Base-by-base conservation (phyloP, 1,284 basidiomycete species). In the Cutaneotrichosporon mucoides region DNA sequence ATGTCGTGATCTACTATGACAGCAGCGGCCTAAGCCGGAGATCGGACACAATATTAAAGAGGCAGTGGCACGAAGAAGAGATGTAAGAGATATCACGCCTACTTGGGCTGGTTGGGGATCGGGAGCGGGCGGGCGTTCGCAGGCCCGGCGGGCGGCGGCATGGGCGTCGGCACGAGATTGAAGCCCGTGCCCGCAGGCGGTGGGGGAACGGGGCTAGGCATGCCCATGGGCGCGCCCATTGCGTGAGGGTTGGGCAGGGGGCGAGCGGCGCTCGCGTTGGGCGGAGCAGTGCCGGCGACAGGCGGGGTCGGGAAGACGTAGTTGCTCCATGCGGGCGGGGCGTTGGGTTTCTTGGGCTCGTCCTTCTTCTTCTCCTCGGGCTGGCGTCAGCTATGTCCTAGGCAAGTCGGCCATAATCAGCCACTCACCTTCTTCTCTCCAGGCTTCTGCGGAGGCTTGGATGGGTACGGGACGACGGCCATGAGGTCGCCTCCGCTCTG, bases 401-500 rank as follows among this genome's bases (percentile, higher is more conserved):
- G 33, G 34, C 33, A 24, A 11, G 24, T 47, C 35, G 34, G 34
- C 13, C 24, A 24, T 24, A 24, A 24, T 24, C 24, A 24, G 24
- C 24, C 24, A 35, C 24, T 42, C 42, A 53, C 57, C 59, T 64
- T 64, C 57, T 65, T 66, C 13, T 57, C 67, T 5, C 47, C 56
- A 2, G 71, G 71, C 38, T 72, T 69, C 54, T 67, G 65, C 1
- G 72, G 68, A 13, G 70, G 67, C 15, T 61, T 66, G 38, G 66
- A 55, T 1, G 75, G 75, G 62, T 76, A 79, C 7, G 71, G 76
- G 53, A 76, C 51, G n/a, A 77, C 68, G n/a, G 70, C 76, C 73
- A 77, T 75, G 33, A 79, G 61, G 56, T 77, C 77, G 47, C 73
- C 73, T 42, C 67, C 65, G 35, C 71, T 75, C 60, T 78, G 76